These are phyloP conservation scores for Chamaenerion angustifolium DNA, from an alignment of 345 rosid genomes.

Conservation along the genomic window DNA sequence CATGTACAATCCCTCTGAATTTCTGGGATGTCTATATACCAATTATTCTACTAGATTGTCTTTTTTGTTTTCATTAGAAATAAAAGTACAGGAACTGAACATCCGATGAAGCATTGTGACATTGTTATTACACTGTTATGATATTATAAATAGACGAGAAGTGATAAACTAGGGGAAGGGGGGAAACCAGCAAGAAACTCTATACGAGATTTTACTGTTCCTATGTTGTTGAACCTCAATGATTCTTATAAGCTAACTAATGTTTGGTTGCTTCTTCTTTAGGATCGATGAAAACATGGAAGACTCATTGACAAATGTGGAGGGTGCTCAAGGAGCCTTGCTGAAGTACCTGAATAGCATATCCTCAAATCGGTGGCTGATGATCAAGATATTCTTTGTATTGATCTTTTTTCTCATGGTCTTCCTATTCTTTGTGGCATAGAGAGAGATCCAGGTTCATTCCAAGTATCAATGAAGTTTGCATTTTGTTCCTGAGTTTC, in stretches of 20 bases:
- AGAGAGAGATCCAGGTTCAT: slow-evolving; percentile 8
- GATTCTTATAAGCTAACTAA: background rate
- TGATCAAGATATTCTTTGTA: slow-evolving; percentile 36
- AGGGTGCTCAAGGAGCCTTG: slow-evolving; percentile 35
- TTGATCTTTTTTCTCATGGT: slow-evolving; percentile 32
- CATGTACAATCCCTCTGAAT: too few relatives aligned
- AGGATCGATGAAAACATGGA: slow-evolving; percentile 45
- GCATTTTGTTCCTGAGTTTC: background rate
- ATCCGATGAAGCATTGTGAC: too few relatives aligned
- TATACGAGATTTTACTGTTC: too few relatives aligned
- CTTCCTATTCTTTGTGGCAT: slow-evolving; percentile 36
- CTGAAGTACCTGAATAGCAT: slow-evolving; percentile 32
- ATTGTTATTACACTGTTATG: too few relatives aligned
- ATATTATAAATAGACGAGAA: too few relatives aligned
- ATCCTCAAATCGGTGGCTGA: slow-evolving; percentile 32
- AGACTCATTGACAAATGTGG: slow-evolving; percentile 25
- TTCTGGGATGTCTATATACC: too few relatives aligned
- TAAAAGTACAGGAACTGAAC: too few relatives aligned
- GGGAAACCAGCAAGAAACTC: too few relatives aligned
- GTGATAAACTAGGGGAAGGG: too few relatives aligned
- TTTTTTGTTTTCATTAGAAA: too few relatives aligned
- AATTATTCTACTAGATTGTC: too few relatives aligned
- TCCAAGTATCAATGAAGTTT: background rate
- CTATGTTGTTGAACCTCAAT: background rate
- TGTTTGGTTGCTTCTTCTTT: slow-evolving; percentile 5